These are phyloP conservation scores for Microthyrium microscopicum DNA, from an alignment of 2,329 filamentous ascomycete species.

Conservation along the genomic window DNA sequence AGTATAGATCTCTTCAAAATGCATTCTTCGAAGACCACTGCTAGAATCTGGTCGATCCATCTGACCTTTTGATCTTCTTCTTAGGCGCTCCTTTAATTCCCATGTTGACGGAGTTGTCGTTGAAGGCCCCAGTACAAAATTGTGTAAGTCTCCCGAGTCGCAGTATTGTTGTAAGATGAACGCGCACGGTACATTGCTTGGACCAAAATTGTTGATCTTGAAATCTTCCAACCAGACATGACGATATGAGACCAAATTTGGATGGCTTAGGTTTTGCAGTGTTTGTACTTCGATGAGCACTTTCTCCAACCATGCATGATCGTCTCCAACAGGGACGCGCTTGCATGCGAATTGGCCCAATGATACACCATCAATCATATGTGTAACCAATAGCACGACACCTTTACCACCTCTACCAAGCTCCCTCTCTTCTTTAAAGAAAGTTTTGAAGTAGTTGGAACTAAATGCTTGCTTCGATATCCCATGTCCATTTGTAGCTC, in stretches of 20 bases:
- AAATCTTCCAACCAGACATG: constrained; percentile 95
- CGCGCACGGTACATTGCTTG: constrained; percentile 80
- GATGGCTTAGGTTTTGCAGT: constrained; percentile 78
- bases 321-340: constrained; percentile 80
- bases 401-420: constrained; percentile 86
- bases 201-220: constrained; percentile 66
- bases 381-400: constrained; percentile 83
- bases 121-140: constrained; percentile 60
- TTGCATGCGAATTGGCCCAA: constrained; percentile 93
- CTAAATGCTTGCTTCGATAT: constrained; percentile 82
- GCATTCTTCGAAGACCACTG: constrained; percentile 36
- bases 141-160: constrained; percentile 79
- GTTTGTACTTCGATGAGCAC: constrained; percentile 86
- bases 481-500: constrained; percentile 42
- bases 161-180: constrained; percentile 98
- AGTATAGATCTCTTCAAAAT: constrained; percentile 88
- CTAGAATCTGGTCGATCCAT: constrained; percentile 43
- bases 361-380: constrained; percentile 76
- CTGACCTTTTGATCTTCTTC: constrained; percentile 65
- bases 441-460: constrained; percentile 79
- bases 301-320: constrained; percentile 91
- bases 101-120: constrained; percentile 54
- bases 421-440: constrained; percentile 78
- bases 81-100: constrained; percentile 72
- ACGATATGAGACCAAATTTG: constrained; percentile 89